These are phyloP conservation scores for Epichloe coenophiala DNA, from an alignment of 2,329 filamentous ascomycete species.

Conservation along the genomic window DNA sequence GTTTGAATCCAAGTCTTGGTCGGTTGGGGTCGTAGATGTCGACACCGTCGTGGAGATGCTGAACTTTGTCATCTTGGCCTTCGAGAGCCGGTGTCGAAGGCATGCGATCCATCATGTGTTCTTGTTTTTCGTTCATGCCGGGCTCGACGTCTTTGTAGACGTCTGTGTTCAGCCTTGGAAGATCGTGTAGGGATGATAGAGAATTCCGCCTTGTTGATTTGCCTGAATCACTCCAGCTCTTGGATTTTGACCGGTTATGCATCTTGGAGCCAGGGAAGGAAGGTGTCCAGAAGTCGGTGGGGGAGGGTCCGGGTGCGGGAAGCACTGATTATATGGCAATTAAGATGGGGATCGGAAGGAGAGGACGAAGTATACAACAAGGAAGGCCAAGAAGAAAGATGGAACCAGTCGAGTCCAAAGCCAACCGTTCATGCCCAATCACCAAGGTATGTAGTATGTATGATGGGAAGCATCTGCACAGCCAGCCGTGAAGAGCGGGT, in stretches of 20 bases:
- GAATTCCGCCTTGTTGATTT: conserved; percentile 3
- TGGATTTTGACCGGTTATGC: neutral
- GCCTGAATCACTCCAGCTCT: conserved; percentile 3
- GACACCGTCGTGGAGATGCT: conserved; percentile 1
- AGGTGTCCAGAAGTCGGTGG: neutral
- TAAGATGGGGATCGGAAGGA: neutral
- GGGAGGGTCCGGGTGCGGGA: neutral
- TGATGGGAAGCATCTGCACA: neutral
- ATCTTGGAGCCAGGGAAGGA: neutral
- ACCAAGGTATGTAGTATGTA: neutral
- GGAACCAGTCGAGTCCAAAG: neutral
- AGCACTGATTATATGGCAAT: neutral
- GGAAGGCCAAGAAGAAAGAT: neutral
- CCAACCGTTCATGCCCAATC: conserved; percentile 1
- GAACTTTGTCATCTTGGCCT: neutral
- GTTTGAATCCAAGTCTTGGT: conserved; percentile 24
- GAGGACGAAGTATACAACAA: neutral
- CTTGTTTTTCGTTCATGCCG: neutral
- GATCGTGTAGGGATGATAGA: neutral
- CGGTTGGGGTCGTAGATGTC: conserved; percentile 12
- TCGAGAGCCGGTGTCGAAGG: conserved; percentile 1
- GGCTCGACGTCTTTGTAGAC: neutral
- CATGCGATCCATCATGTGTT: neutral
- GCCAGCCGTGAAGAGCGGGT: conserved; percentile 1
- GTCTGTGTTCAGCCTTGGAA: neutral